Conservation (phyloP, 2,329 filamentous ascomycete genomes). For the Colletotrichum liriopes region DNA sequence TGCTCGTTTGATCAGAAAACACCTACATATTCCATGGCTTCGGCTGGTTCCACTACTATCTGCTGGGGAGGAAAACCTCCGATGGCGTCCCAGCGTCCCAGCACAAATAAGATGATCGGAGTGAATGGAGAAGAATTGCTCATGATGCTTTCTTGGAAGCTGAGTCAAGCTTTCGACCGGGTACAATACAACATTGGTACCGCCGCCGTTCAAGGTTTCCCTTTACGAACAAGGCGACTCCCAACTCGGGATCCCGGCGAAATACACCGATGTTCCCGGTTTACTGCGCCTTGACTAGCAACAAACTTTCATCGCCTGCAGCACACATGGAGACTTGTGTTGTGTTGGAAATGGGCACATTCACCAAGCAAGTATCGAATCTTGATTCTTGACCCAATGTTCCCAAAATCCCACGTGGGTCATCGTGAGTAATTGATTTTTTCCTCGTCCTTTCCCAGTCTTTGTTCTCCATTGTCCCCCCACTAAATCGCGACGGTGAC, state of each 20-base stretch:
- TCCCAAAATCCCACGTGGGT: not conserved
- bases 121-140: too few relatives aligned
- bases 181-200: not conserved
- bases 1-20: not conserved
- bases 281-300: not conserved
- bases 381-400: too few relatives aligned
- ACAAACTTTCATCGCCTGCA: not conserved
- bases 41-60: not conserved
- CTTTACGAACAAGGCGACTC: not conserved
- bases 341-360: not conserved
- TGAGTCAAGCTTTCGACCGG: constrained; percentile 2
- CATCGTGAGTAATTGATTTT: not conserved
- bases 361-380: not conserved
- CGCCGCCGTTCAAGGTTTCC: not conserved
- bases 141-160: not conserved
- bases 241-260: not conserved
- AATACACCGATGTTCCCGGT: not conserved
- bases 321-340: not conserved
- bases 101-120: not conserved
- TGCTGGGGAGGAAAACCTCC: not conserved
- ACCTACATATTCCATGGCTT: not conserved
- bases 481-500: not conserved
- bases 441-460: not conserved
- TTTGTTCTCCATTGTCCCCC: not conserved
- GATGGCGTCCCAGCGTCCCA: not conserved